Percentiles rank a stretch among this genome's conserved stretches.
These are phyloP conservation scores for Lunasporangiospora selenospora DNA, from an alignment of 192 early-diverging fungal genomes.

Conservation along the genomic window DNA sequence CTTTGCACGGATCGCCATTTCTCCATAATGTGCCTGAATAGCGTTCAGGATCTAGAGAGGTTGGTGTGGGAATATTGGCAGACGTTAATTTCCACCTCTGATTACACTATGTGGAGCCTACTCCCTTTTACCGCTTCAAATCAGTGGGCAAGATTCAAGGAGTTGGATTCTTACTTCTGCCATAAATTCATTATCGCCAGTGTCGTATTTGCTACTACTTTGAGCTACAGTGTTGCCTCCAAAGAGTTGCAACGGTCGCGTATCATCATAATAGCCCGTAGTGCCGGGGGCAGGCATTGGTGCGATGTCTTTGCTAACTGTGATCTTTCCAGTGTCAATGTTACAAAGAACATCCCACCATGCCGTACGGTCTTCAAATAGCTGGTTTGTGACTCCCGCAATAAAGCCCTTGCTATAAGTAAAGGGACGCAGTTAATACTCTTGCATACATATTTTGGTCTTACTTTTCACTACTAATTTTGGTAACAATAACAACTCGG, in stretches of 20 bases:
- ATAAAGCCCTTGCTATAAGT: conserved; percentile 82
- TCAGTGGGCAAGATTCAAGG: background rate
- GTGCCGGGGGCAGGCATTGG: conserved; percentile 9
- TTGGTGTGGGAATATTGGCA: background rate
- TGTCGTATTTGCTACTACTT: conserved; percentile 48
- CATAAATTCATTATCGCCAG: conserved; percentile 64
- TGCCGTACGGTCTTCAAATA: conserved; percentile 88
- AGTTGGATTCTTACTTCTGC: conserved; percentile 46
- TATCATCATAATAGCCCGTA: conserved; percentile 23
- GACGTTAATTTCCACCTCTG: conserved; percentile 3
- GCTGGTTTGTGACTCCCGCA: conserved; percentile 96
- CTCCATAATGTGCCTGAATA: conserved; percentile 86
- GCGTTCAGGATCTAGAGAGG: conserved; percentile 68
- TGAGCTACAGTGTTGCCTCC: conserved; percentile 10
- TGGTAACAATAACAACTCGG: no score
- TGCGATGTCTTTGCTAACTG: conserved; percentile 79
- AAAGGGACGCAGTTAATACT: no score
- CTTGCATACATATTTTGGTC: no score
- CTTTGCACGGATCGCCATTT: conserved; percentile 86
- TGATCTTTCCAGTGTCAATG: conserved; percentile 92
- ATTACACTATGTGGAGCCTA: conserved; percentile 21
- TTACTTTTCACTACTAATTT: no score
- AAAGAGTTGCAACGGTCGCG: conserved; percentile 21
- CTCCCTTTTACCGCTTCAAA: conserved; percentile 23
- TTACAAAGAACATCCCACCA: conserved; percentile 99